These are phyloP conservation scores for Talaromyces verruculosus DNA, from an alignment of 2,329 filamentous ascomycete genomes.

Conservation along the genomic window DNA sequence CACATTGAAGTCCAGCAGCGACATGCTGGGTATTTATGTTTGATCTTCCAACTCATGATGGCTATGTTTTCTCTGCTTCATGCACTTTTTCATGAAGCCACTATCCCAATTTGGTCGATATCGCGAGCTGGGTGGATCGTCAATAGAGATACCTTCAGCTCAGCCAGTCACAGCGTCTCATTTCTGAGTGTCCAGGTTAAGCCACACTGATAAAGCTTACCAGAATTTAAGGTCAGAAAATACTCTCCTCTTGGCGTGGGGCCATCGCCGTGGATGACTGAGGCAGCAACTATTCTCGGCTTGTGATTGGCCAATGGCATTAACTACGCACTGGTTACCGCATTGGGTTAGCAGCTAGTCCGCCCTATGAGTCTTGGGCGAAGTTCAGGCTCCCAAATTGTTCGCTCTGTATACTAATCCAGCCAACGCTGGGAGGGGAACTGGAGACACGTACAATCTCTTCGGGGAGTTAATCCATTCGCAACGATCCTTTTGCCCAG, in stretches of 20 bases:
- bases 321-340: neutral
- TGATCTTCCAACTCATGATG: neutral
- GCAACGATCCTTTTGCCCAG: neutral
- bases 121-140: constrained; percentile 7
- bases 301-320: neutral
- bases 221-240: neutral
- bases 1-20: neutral
- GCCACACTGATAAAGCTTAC: neutral
- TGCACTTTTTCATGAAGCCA: neutral
- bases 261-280: neutral
- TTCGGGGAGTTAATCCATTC: neutral
- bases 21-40: constrained; percentile 1
- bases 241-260: neutral
- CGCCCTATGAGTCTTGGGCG: neutral
- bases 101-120: constrained; percentile 16
- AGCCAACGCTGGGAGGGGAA: neutral
- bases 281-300: neutral
- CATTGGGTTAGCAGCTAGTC: neutral
- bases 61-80: constrained; percentile 2
- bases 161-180: neutral
- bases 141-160: neutral
- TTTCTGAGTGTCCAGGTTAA: neutral
- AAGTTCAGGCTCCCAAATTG: neutral
- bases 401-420: neutral
- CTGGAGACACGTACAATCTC: neutral